Base-by-base conservation (phyloP, 495 filamentous ascomycete genomes). In the Talaromyces adpressus region DNA sequence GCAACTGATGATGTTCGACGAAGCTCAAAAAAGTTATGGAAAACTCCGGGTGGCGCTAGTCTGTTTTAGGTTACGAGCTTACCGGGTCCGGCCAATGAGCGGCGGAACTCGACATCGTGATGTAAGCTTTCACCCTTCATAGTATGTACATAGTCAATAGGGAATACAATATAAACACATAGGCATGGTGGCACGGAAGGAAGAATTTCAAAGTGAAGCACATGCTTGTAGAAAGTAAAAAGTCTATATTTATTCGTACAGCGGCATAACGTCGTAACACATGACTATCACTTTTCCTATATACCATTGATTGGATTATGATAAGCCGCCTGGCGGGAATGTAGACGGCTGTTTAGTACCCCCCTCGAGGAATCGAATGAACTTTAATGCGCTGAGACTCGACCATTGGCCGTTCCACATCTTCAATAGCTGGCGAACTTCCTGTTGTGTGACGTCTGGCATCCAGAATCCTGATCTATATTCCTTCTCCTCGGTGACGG, bases 381-480 rank as follows among this genome's bases (percentile, higher is more conserved):
- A 91, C 62, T 81, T 85, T 68, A 91, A 65, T 16, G 75, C 77
- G 41, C 79, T 82, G 53, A 91, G 74, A 41, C 79, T 71, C 3
- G 84, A 79, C 83, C 87, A 88, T 57, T 85, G 74, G 5, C 84
- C 82, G 62, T 85, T 85, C 89, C 89, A 91, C 8, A 69, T 64
- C 65, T 72, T 72, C 63, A 91, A 70, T 61, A 69, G 75, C 59
- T 72, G 67, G 45, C 90, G 61, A 63, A 83, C 88, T 49, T 81
- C 76, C 56, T 68, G 66, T 52, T 87, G 76, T 57, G 76, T 70
- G 36, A 91, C 62, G 63, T 91, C 84, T 1, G 89, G 89, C 66
- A 88, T 71, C 82, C 87, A 91, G 69, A 95, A 96, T 0, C 94
- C 94, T 29, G 87, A 89, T 54, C 85, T 81, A 66, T 91, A 89